Evolutionary conservation across 345 rosid species (phyloP), one percentile per base, ranked within the genome.

Genomic region (Salix purpurea): DNA sequence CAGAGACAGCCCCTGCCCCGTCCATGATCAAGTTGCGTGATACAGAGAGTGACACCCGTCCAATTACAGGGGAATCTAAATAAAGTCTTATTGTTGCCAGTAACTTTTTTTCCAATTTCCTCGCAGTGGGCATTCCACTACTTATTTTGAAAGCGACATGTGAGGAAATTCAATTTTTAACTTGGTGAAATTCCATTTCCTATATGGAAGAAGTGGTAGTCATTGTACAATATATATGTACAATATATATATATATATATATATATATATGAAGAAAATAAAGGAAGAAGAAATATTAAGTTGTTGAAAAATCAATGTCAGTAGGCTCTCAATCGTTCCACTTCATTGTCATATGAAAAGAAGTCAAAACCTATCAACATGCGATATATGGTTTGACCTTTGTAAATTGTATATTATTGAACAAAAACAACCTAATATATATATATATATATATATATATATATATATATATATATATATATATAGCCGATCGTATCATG

Each of bases 301-400:
- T 32, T 60, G 39, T n/a, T 58, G 64, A 58, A 56, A 61, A 58
- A 6, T 69, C 70, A 65, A 54, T 50, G 64, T 30, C 5, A 50
- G 54, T 67, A 72, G 77, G 74, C 76, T 77, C 60, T 80, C 86
- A 83, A 76, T 66, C 60, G 61, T 80, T 84, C 84, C 12, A 66
- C 71, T 44, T 26, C 19, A 52, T 36, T 62, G 68, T 72, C 76
- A 64, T 66, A 8, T 70, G 30, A 34, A 34, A 40, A 76, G 15
- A 7, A 61, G 73, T 69, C 73, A 79, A 73, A 72, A 36, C 34
- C 74, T 37, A 42, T 50, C 64, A 4, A 4, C 28, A 23, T 58
- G 12, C 1, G 40, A 14, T 14, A 1, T 9, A 0, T 69, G 60
- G 2, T 76, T 77, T 79, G 86, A 85, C 83, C 62, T 69, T 69